Percentiles rank a stretch among this genome's conserved stretches.
phyloP scores from a whole-genome alignment of 1,284 basidiomycete genomes.

The Coniferiporia weirii region DNA sequence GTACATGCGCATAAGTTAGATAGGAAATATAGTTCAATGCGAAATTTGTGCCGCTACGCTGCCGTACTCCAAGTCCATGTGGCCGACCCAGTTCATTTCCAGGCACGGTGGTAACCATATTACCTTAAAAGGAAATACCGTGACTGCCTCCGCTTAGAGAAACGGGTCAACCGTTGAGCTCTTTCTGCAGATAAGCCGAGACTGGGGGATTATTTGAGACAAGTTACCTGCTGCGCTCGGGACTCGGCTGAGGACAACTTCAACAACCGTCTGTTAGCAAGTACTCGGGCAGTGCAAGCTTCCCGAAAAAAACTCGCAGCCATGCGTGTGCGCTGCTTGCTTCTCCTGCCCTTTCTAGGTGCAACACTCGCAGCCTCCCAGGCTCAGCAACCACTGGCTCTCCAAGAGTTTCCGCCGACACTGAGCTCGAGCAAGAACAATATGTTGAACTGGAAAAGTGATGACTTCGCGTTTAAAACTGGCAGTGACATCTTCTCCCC shows the following conservation, averaged over 20 bases:
- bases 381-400: not conserved
- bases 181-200: too few relatives aligned
- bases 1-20: too few relatives aligned
- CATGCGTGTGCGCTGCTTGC: not conserved
- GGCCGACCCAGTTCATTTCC: too few relatives aligned
- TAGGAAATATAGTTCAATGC: too few relatives aligned
- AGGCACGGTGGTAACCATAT: not conserved
- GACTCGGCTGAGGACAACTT: not conserved
- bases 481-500: constrained; percentile 61
- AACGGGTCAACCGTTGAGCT: too few relatives aligned
- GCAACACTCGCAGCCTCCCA: not conserved
- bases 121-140: not conserved
- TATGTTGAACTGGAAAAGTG: constrained; percentile 9
- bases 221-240: not conserved
- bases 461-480: constrained; percentile 51
- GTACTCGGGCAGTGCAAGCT: not conserved
- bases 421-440: not conserved
- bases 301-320: not conserved
- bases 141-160: not conserved
- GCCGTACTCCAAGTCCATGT: too few relatives aligned
- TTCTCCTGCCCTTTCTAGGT: not conserved
- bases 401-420: not conserved
- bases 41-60: too few relatives aligned
- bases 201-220: too few relatives aligned
- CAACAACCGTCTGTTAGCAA: not conserved